phyloP scores from a whole-genome alignment of 129 eudicot genomes.

The Oenanthe sinensis region DNA sequence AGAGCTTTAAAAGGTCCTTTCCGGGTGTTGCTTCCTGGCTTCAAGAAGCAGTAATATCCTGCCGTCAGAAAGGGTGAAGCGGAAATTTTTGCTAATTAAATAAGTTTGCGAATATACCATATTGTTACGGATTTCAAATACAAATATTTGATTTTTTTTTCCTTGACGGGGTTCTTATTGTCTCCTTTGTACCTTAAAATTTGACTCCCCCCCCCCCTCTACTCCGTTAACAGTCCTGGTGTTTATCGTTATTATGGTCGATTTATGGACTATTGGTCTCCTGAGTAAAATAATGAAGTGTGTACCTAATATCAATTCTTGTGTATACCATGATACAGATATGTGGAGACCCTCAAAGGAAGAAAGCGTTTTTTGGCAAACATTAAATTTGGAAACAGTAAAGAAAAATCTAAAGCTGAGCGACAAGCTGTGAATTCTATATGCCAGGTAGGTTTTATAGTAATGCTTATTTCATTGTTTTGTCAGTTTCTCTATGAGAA shows the following conservation, averaged over 20 bases:
- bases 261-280: not conserved
- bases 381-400: constrained; percentile 64
- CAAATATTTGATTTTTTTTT: not conserved
- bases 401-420: constrained; percentile 96
- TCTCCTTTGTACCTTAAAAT: not conserved
- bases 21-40: constrained; percentile 93
- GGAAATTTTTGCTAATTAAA: not conserved
- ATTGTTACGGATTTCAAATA: not conserved
- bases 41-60: constrained; percentile 68
- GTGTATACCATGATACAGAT: constrained; percentile 40
- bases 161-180: not conserved
- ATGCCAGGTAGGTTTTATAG: constrained; percentile 53
- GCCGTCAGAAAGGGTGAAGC: constrained; percentile 71
- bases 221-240: not conserved
- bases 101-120: not conserved
- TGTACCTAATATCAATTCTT: not conserved
- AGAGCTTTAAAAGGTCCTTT: constrained; percentile 71
- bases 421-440: constrained; percentile 98
- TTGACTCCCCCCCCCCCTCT: not conserved
- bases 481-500: not conserved
- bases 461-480: not conserved
- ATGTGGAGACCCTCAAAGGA: constrained; percentile 75
- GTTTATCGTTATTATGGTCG: not conserved
- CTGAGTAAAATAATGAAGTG: not conserved
- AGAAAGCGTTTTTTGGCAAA: constrained; percentile 85